Base-by-base conservation (phyloP, 805 yeast genomes). In the Kuraishia borneana region DNA sequence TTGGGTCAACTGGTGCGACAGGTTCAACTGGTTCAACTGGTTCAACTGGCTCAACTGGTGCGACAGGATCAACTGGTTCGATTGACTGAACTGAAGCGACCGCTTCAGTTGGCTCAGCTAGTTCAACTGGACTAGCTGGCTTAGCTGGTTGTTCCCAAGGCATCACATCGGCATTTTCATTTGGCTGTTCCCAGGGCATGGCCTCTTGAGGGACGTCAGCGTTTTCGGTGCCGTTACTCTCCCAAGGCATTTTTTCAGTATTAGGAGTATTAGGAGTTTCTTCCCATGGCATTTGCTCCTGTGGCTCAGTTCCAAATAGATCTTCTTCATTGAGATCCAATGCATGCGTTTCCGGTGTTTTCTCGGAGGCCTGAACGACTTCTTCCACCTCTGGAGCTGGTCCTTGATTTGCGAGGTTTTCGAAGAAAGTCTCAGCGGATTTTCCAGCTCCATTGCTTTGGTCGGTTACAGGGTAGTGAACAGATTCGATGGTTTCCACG, bases 241-340 rank as follows among this genome's bases (percentile, higher is more conserved):
- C 50, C 48, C 47, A 45, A 4, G 48, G 46, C 40, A 39, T 26
- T 25, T 9, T 29, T 20, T 36, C 36, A 21, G 27, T 31, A 33
- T 28, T 39, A 42, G 28, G 29, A 14, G 26, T 13, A 20, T 32
- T 31, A 21, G 30, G 26, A 14, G 34, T 32, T 21, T 38, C 30
- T 19, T 41, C 45, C 49, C 48, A 42, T 14, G 47, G 47, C 26
- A 41, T 38, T 14, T 34, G 18, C 22, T 40, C 42, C 17, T 28
- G 39, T 13, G 17, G 36, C n/a, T 18, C 31, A 6, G 26, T 14
- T 9, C 36, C 36, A 35, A 39, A 35, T 18, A 38, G 41, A 22
- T 28, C 19, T 7, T 31, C 29, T 19, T 35, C 39, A 10, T 34
- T 19, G 10, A 25, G 29, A n/a, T 18, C 12, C 16, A 21, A 8